phyloP scores from a whole-genome alignment of 345 rosid species.

The Ailanthus altissimus region DNA sequence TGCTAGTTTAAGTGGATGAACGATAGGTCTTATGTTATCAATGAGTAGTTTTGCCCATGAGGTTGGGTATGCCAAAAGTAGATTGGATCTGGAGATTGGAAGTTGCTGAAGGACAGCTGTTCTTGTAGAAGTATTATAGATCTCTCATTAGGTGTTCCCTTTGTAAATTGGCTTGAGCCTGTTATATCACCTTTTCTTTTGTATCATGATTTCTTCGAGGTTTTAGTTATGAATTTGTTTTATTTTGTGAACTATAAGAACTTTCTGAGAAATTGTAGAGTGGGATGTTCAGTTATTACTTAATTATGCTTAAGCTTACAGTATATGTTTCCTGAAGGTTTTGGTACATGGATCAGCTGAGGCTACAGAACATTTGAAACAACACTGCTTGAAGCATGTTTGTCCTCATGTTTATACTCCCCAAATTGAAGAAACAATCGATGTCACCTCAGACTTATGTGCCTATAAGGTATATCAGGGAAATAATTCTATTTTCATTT shows the following conservation, averaged over 20 bases:
- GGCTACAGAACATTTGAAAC: slow-evolving; percentile 96
- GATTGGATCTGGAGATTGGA: background rate
- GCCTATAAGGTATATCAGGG: slow-evolving; percentile 73
- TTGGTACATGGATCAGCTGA: slow-evolving; percentile 97
- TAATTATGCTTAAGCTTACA: background rate
- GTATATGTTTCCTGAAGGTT: slow-evolving; percentile 50
- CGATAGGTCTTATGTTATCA: background rate
- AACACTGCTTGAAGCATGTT: slow-evolving; percentile 79
- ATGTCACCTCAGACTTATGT: slow-evolving; percentile 94
- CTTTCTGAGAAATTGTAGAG: background rate
- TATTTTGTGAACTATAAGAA: background rate
- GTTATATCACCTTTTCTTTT: background rate
- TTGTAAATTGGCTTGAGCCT: slow-evolving; percentile 4
- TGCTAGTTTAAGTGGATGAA: background rate
- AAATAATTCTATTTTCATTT: background rate
- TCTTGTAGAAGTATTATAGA: background rate
- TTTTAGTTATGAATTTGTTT: background rate
- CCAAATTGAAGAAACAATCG: slow-evolving; percentile 83
- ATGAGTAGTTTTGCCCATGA: slow-evolving; percentile 2
- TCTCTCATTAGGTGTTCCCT: background rate
- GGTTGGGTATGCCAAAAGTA: background rate
- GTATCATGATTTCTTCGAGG: background rate
- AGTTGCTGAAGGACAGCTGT: background rate
- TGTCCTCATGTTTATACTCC: slow-evolving; percentile 95
- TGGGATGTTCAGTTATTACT: slow-evolving; percentile 1